Percentiles rank a stretch among this genome's conserved stretches.
phyloP scores from a whole-genome alignment of 495 filamentous ascomycete species.

The Trichoderma parareesei region DNA sequence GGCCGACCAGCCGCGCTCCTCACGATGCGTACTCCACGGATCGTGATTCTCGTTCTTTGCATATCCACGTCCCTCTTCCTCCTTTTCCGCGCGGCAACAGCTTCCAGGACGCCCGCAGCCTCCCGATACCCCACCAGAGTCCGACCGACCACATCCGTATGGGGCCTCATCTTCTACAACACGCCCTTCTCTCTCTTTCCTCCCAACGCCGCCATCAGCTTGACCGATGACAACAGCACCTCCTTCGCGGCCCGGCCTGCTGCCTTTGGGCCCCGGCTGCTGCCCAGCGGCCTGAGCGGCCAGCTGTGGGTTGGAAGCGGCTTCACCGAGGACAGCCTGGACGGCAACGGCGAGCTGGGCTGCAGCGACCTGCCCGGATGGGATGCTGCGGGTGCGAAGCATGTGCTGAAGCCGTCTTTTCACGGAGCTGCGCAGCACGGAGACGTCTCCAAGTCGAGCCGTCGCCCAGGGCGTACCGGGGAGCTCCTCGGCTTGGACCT shows the following conservation, averaged over 20 bases:
- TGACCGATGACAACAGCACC: constrained; percentile 96
- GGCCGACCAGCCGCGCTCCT: not conserved
- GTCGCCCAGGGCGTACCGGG: constrained; percentile 18
- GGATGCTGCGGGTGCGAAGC: constrained; percentile 47
- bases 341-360: constrained; percentile 79
- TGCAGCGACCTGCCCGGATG: constrained; percentile 97
- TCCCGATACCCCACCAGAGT: constrained; percentile 4
- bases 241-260: constrained; percentile 91
- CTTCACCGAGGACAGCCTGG: constrained; percentile 63
- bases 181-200: constrained; percentile 72
- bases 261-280: constrained; percentile 80
- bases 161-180: constrained; percentile 38
- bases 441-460: constrained; percentile 23
- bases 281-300: constrained; percentile 67
- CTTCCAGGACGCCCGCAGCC: constrained; percentile 21
- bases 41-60: constrained; percentile 38
- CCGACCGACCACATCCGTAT: not conserved
- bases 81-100: constrained; percentile 34
- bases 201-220: constrained; percentile 86
- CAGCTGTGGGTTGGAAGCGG: constrained; percentile 86
- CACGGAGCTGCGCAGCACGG: constrained; percentile 14
- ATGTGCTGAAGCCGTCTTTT: constrained; percentile 21
- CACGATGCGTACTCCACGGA: constrained; percentile 40
- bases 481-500: not conserved
- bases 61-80: constrained; percentile 40